Evolutionary conservation across 163 green algal genomes (phyloP), one percentile per base, ranked within the genome.

Genomic region (Trebouxia gelatinosa): DNA sequence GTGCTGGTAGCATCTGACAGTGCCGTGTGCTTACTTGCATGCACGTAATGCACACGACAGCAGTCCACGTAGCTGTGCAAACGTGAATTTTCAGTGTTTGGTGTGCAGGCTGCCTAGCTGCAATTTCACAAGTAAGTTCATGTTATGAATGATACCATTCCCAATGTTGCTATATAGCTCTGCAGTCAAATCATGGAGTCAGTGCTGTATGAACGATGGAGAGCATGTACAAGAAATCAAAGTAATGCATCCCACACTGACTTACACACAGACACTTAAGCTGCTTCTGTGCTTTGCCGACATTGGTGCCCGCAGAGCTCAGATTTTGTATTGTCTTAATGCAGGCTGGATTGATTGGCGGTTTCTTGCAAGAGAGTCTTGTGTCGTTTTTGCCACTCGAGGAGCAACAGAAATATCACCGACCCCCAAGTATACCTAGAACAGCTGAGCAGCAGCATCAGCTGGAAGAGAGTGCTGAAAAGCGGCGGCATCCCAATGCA

Each of bases 291-390:
- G 54, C 26, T 11, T 9, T 65, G 54, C 13, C 21, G 6, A 32
- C 43, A 23, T 9, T 54, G 13, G 9, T 23, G 43, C 43, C 9
- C 9, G 43, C 43, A 23, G 43, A 54, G 9, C 43, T 13, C 17
- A 35, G 17, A 39, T 17, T 50, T 7, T 4, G 17, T 51, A 21
- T 6, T 74, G 64, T 19, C 54, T 29, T 19, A 19, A 11, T 6
- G 13, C 40, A 75, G 67, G 67, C 67, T 58, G 67, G 67, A 4
- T 9, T 38, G 3, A 23, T 76, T 17, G 68, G 40, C 17, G 68
- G 68, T 16, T 13, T 76, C 19, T 29, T 76, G 16, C 68, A 76
- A 61, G 68, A 76, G 2, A 28, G 2, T 1, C 29, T 76, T 2
- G 43, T 76, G 40, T 31, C 40, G 23, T 40, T 46, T 16, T 17